Evolutionary conservation across 108 stramenopile species (phyloP).

Genomic region (Skeletonema menzelii): DNA sequence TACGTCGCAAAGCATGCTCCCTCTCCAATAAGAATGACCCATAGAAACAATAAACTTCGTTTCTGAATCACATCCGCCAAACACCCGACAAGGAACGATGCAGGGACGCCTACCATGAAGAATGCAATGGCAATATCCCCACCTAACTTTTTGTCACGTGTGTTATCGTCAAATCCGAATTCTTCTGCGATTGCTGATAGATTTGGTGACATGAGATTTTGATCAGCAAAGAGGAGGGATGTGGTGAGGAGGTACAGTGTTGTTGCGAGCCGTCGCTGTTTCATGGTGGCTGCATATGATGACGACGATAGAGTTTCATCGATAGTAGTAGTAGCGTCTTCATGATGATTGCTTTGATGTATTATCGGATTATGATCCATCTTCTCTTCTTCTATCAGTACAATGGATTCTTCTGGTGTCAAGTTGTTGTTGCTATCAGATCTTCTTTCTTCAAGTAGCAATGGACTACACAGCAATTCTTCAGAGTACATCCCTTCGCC

Average conservation of each 20-base stretch:
- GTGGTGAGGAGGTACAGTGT: constrained; percentile 66
- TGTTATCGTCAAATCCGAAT: constrained; percentile 67
- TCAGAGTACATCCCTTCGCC: neutral
- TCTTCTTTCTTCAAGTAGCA: neutral
- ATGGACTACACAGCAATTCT: neutral
- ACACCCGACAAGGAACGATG: constrained; percentile 68
- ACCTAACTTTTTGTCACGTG: constrained; percentile 82
- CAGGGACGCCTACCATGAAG: constrained; percentile 79
- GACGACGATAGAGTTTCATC: neutral
- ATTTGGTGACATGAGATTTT: constrained; percentile 87
- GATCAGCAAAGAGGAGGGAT: constrained; percentile 83
- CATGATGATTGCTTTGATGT: neutral
- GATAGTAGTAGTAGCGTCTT: neutral
- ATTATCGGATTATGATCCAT: neutral
- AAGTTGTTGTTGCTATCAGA: no score
- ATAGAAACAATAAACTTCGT: constrained; percentile 56
- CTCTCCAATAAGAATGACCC: constrained; percentile 80
- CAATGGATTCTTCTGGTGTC: no score
- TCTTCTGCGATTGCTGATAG: constrained; percentile 73
- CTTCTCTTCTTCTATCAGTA: neutral
- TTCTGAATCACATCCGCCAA: constrained; percentile 31
- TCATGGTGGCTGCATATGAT: neutral
- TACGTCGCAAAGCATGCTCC: constrained; percentile 74
- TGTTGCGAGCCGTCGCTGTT: constrained; percentile 32
- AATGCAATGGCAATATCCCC: constrained; percentile 85